Percentiles rank a stretch among this genome's conserved stretches.
Evolutionary conservation across 2,329 filamentous ascomycete species (phyloP).

Genomic region (Aspergillus glaucus): DNA sequence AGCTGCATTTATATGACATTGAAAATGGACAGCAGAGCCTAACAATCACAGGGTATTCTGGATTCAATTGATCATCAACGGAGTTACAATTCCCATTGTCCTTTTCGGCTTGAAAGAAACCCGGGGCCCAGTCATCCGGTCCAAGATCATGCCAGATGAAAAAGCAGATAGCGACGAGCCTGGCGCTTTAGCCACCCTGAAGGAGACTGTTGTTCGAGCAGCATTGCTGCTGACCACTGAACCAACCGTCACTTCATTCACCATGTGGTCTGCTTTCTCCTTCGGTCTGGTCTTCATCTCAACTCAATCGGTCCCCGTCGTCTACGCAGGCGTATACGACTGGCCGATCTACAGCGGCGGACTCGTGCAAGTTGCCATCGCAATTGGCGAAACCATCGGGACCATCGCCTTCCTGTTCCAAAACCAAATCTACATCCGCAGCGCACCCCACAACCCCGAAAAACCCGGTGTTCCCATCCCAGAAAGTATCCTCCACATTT

Average conservation of each 20-base stretch:
- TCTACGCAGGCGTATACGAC: not conserved
- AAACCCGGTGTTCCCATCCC: not conserved
- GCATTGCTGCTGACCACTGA: conserved; percentile 1
- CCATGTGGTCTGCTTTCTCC: conserved; percentile 1
- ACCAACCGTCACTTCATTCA: conserved; percentile 1
- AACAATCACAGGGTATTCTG: conserved; percentile 1
- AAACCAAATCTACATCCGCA: not conserved
- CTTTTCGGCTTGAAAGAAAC: not conserved
- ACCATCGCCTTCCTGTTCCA: not conserved
- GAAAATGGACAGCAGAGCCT: not conserved
- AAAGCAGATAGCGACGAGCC: not conserved
- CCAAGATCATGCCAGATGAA: not conserved
- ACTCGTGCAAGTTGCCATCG: not conserved
- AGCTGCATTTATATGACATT: not conserved
- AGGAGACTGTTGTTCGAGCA: not conserved
- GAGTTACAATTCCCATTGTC: not conserved
- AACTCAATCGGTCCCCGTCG: not conserved
- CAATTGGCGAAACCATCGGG: not conserved
- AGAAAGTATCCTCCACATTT: conserved; percentile 1
- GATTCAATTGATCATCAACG: conserved; percentile 2
- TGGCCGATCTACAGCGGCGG: not conserved
- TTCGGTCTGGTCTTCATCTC: conserved; percentile 1
- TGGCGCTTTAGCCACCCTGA: not conserved
- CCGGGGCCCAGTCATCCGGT: not conserved
- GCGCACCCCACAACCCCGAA: not conserved